These are phyloP conservation scores for Sinapis alba DNA, from an alignment of 441 rosid genomes.

Conservation along the genomic window DNA sequence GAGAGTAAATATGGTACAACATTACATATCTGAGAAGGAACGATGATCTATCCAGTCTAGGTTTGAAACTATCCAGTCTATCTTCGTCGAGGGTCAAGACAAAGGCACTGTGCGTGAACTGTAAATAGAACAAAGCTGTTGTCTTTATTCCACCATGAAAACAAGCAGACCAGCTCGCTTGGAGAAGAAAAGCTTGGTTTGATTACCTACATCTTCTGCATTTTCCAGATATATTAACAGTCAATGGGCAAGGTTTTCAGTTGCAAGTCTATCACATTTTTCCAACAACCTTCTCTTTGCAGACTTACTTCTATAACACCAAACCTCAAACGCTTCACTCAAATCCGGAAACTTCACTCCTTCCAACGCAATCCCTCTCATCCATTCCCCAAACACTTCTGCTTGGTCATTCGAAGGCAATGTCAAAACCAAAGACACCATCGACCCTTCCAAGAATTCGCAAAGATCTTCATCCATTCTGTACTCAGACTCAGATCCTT, in stretches of 20 bases:
- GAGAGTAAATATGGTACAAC: not conserved
- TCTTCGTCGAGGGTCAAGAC: not conserved
- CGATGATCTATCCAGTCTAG: not conserved
- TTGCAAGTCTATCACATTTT: slow-evolving; percentile 44
- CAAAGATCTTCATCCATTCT: slow-evolving; percentile 85
- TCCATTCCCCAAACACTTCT: slow-evolving; percentile 82
- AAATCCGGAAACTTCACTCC: slow-evolving; percentile 81
- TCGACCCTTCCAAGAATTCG: slow-evolving; percentile 75
- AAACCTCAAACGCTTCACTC: slow-evolving; percentile 90
- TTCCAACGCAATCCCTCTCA: slow-evolving; percentile 48
- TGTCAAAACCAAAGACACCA: slow-evolving; percentile 73
- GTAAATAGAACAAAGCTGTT: not conserved
- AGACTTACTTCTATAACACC: slow-evolving; percentile 93
- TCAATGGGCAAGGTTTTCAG: slow-evolving; percentile 8
- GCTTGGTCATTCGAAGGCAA: slow-evolving; percentile 87
- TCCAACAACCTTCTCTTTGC: slow-evolving; percentile 84
- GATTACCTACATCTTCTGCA: not conserved
- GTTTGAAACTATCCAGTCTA: not conserved
- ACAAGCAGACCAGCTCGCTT: not conserved
- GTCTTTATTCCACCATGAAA: not conserved
- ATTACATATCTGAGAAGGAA: not conserved
- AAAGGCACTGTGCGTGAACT: not conserved
- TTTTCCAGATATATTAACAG: not conserved
- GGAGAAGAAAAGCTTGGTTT: not conserved
- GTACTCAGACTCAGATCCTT: slow-evolving; percentile 49